Conservation (phyloP, 2,329 filamentous ascomycete genomes). For the Aschersonia sp. region DNA sequence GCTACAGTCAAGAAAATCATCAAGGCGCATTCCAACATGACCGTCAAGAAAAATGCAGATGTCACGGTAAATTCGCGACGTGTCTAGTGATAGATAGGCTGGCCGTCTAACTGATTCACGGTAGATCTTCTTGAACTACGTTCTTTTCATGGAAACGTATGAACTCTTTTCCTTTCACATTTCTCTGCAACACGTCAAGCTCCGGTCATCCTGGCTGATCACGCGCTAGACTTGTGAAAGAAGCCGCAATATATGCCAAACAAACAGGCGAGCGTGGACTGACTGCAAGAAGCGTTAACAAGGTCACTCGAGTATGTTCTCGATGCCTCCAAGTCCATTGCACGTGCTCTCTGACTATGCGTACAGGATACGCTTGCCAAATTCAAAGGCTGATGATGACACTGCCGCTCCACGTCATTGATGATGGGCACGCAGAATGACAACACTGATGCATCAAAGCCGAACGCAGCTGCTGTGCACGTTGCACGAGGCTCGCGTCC, state of each 20-base stretch:
- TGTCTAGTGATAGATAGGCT: conserved; percentile 6
- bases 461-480: too few species aligned
- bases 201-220: conserved; percentile 3
- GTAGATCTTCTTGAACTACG: conserved; percentile 73
- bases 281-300: conserved; percentile 62
- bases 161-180: conserved; percentile 5
- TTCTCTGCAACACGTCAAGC: not conserved
- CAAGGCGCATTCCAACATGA: conserved; percentile 73
- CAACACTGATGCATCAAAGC: too few species aligned
- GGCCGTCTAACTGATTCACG: conserved; percentile 10
- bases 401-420: not conserved
- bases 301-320: conserved; percentile 51
- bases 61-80: conserved; percentile 45
- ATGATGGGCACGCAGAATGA: not conserved
- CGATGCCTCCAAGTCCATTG: conserved; percentile 11
- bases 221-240: conserved; percentile 52
- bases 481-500: too few species aligned
- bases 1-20: conserved; percentile 77
- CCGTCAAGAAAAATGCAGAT: conserved; percentile 73
- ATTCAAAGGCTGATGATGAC: conserved; percentile 45
- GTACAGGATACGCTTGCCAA: conserved; percentile 49
- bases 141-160: conserved; percentile 61
- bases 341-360: not conserved
- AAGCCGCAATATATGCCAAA: conserved; percentile 63
- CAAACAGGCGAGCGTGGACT: conserved; percentile 58